Evolutionary conservation across 2,329 filamentous ascomycete species (phyloP), one percentile per base, ranked within the genome.

Genomic region (Clarireedia sp.): DNA sequence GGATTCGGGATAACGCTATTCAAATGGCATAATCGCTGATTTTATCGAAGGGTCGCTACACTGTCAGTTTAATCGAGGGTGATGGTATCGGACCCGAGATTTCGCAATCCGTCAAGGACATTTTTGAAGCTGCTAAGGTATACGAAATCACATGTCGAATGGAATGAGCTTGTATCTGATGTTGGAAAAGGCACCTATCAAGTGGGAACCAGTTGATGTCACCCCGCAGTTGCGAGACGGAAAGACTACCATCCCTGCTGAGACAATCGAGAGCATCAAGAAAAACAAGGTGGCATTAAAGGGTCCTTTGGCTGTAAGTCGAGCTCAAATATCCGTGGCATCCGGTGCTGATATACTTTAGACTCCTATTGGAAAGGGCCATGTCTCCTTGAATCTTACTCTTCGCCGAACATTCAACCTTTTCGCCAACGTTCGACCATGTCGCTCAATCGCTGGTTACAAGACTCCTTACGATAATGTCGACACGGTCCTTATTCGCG

Each of bases 331-430:
- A 60, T 46, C 59, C 59, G 53, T 51, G 37, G 48, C 16, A 6
- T 47, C 55, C 60, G 33, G 37, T 48, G 36, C 50, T 56, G 24
- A 63, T 56, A 57, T 38, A 36, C 48, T 59, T 38, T 61, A 91
- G 82, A 99, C 94, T 3, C 94, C 94, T 62, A 84, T 99, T 69
- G 94, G 95, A 75, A 99, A 97, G 81, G 94, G 94, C 70, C 94
- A 99, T 78, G 92, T 99, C 73, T 97, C 94, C 57, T 89, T 99
- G 66, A 99, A 99, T 82, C 80, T 99, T 64, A 99, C 94, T 59
- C 90, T 99, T 69, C 92, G 94, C 72, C 88, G 94, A 71, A 99
- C 95, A 62, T 99, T 99, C 80, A 99, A 99, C 81, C 90, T 99
- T 69, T 99, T 99, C 75, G 95, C 94, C 78, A 99, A 99, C 79